Evolutionary conservation across 2,329 filamentous ascomycete genomes (phyloP), one percentile per base, ranked within the genome.

Genomic region (Aspergillus phoenicis): DNA sequence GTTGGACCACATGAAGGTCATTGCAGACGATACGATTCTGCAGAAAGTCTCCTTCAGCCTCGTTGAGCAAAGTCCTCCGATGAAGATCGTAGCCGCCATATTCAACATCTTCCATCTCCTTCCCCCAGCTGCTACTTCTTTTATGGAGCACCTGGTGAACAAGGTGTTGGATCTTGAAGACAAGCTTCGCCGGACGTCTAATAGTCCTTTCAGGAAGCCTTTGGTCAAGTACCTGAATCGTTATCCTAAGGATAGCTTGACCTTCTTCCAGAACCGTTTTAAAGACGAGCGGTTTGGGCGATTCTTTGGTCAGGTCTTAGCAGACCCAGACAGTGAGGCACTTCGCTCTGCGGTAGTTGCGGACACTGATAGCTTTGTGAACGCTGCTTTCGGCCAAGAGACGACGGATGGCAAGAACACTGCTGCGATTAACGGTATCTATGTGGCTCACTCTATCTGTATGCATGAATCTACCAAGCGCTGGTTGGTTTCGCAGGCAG

Each of bases 91-190:
- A 39, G 91, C 93, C 2, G 91, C 94, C 0, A 96, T 98, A 57
- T 90, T 99, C 75, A 95, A 97, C 72, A 94, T 99, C 59, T 99
- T 99, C 75, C 93, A 98, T 73, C 84, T 99, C n/a, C 83, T 99
- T 4, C 95, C 96, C 0, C 85, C 91, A 0, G 92, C 92, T 8
- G 96, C 96, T 1, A 91, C 93, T 62, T 88, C 89, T 15, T 99
- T 99, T 75, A 93, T 98, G 76, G 91, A 93, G 62, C 87, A 91
- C 30, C 85, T 99, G 47, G 91, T 98, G 52, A 90, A 96, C 66
- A 91, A 90, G 55, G 91, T 96, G n/a, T 82, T 99, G 59, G 90
- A 93, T 45, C 83, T 99, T 0, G 95, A 99, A 75, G 86, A 89
- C 57, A 90, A 89, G 65, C 81, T 99, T 41, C 87, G 95, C 33